These are phyloP conservation scores for Leccinum pachyderme DNA, from an alignment of 1,284 basidiomycete genomes.

Conservation along the genomic window DNA sequence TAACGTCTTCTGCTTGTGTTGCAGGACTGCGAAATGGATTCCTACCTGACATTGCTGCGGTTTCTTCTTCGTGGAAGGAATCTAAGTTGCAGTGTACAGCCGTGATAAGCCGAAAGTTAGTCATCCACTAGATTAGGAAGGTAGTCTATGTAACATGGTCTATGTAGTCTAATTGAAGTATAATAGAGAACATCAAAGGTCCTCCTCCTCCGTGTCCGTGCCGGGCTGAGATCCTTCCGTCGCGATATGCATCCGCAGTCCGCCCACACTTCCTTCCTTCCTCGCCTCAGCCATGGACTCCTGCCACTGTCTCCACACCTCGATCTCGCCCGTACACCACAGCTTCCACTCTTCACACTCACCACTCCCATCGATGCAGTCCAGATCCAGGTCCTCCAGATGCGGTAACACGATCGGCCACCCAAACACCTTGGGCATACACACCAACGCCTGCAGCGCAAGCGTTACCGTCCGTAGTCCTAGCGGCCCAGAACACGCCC, in stretches of 20 bases:
- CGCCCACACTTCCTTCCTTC: not conserved
- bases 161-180: not conserved
- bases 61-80: too few relatives aligned
- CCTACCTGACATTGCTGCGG: constrained; percentile 11
- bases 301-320: constrained; percentile 10
- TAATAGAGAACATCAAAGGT: too few relatives aligned
- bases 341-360: constrained; percentile 8
- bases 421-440: constrained; percentile 1
- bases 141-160: not conserved
- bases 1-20: not conserved
- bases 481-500: constrained; percentile 11
- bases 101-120: not conserved
- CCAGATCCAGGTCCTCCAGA: constrained; percentile 16
- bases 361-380: constrained; percentile 10
- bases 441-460: constrained; percentile 17
- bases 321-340: constrained; percentile 14
- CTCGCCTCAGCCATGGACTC: not conserved
- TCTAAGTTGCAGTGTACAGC: not conserved
- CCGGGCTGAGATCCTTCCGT: not conserved
- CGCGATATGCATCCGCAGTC: constrained; percentile 3
- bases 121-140: too few relatives aligned
- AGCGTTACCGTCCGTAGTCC: constrained; percentile 12
- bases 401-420: constrained; percentile 11
- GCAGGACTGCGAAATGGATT: constrained; percentile 20
- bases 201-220: not conserved